Conservation (phyloP, 1,284 basidiomycete species). For the Coriolopsis trogii region DNA sequence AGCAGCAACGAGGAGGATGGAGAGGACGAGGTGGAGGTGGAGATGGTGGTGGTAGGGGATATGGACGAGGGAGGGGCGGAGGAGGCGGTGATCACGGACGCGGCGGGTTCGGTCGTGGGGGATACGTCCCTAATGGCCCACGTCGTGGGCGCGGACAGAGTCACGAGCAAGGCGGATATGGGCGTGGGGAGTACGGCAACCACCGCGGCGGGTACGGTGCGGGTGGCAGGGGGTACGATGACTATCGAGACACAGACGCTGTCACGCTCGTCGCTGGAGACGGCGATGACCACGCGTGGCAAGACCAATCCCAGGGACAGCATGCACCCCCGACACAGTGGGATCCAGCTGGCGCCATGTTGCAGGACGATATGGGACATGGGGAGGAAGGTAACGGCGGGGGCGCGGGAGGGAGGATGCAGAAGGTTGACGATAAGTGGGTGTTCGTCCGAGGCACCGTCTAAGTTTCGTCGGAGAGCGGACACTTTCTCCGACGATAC, state of each 20-base stretch:
- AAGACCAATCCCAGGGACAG: neutral
- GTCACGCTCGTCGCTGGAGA: constrained; percentile 52
- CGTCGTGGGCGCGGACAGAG: neutral
- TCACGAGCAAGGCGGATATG: constrained; percentile 21
- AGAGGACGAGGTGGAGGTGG: constrained; percentile 3
- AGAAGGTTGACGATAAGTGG: constrained; percentile 73
- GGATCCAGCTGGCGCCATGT: neutral
- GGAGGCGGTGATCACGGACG: constrained; percentile 16
- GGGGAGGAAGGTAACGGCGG: constrained; percentile 29
- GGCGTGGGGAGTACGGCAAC: constrained; percentile 32
- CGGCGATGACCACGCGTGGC: constrained; percentile 14
- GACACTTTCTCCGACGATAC: too few species aligned
- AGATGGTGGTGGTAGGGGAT: neutral
- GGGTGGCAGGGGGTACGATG: constrained; percentile 24
- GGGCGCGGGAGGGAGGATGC: constrained; percentile 57
- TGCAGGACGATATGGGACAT: constrained; percentile 6
- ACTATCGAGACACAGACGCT: constrained; percentile 47
- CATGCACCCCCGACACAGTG: neutral
- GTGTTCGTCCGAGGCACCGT: constrained; percentile 53
- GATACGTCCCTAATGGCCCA: constrained; percentile 9
- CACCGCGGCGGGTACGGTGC: constrained; percentile 35
- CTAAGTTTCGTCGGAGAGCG: neutral
- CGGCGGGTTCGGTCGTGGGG: constrained; percentile 16
- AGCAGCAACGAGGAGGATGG: constrained; percentile 1
- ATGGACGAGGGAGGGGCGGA: constrained; percentile 19